Conservation (phyloP, 805 yeast species). For the Hanseniaspora mollemarum region DNA sequence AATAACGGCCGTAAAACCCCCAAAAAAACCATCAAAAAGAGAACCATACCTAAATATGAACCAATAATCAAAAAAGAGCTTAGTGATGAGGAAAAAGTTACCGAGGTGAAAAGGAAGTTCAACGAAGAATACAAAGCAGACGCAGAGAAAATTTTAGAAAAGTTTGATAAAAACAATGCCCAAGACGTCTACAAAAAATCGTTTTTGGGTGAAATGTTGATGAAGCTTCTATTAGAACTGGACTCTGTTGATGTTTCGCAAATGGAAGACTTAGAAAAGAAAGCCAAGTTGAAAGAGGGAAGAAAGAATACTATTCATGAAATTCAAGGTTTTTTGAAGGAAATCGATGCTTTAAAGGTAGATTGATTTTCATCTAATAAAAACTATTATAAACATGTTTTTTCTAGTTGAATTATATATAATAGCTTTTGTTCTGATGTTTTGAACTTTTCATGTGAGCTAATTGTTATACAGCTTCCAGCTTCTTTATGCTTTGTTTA, state of each 20-base stretch:
- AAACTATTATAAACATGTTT: not conserved
- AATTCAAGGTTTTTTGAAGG: constrained; percentile 48
- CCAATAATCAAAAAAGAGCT: constrained; percentile 14
- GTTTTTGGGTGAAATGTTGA: constrained; percentile 54
- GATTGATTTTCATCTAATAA: not conserved
- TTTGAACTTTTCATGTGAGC: no score
- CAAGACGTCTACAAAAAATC: constrained; percentile 37
- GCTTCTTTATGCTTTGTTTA: no score
- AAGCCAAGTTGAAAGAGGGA: constrained; percentile 41
- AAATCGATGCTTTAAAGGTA: constrained; percentile 35
- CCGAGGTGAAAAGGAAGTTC: constrained; percentile 23
- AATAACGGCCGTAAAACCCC: not conserved
- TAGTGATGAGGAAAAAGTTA: constrained; percentile 25
- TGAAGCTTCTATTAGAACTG: constrained; percentile 53
- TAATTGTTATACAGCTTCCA: no score
- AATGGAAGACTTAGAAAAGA: constrained; percentile 33
- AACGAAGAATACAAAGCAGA: constrained; percentile 23
- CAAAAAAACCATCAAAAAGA: constrained; percentile 12
- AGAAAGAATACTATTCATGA: constrained; percentile 50
- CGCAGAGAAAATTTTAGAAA: constrained; percentile 18
- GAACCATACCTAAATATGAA: constrained; percentile 16
- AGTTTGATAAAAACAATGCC: constrained; percentile 21
- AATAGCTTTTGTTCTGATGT: no score
- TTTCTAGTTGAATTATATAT: no score
- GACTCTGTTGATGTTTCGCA: constrained; percentile 46